Evolutionary conservation across 257 asterid species (phyloP).

Genomic region (Schizonepeta tenuifolia): DNA sequence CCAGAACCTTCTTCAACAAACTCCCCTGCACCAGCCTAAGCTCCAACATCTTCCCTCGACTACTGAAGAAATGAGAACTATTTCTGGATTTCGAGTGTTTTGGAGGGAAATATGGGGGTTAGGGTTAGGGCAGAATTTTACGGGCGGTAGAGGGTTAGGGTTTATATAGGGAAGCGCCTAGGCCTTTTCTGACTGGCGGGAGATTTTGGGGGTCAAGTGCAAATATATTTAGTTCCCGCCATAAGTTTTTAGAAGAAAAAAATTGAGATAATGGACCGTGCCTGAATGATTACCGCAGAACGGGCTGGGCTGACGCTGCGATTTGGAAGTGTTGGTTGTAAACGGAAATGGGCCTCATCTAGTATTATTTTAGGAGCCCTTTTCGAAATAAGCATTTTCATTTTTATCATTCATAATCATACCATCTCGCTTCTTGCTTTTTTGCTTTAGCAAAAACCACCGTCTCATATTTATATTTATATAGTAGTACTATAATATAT

Average conservation of each 20-base stretch:
- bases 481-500: no score
- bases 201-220: conserved; percentile 4
- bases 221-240: conserved; percentile 35
- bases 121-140: conserved; percentile 6
- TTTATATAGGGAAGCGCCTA: conserved; percentile 30
- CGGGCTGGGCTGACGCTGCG: not conserved
- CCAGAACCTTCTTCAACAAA: conserved; percentile 62
- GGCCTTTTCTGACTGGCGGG: conserved; percentile 40
- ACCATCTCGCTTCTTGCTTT: no score
- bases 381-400: no score
- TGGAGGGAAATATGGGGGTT: conserved; percentile 32
- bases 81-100: not conserved
- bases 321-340: not conserved
- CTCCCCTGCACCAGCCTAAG: conserved; percentile 66
- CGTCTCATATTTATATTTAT: no score
- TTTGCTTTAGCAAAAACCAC: no score
- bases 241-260: not conserved
- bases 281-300: not conserved
- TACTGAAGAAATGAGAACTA: not conserved
- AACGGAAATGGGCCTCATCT: not conserved
- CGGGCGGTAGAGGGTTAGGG: conserved; percentile 24
- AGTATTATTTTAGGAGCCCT: not conserved
- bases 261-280: not conserved
- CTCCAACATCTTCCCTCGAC: conserved; percentile 46
- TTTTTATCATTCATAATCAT: no score